A percentile compares a stretch with the other conserved stretches of the same genome.
These are phyloP conservation scores for Ceratocystiopsis brevicomis DNA, from an alignment of 2,329 filamentous ascomycete genomes.

Conservation along the genomic window DNA sequence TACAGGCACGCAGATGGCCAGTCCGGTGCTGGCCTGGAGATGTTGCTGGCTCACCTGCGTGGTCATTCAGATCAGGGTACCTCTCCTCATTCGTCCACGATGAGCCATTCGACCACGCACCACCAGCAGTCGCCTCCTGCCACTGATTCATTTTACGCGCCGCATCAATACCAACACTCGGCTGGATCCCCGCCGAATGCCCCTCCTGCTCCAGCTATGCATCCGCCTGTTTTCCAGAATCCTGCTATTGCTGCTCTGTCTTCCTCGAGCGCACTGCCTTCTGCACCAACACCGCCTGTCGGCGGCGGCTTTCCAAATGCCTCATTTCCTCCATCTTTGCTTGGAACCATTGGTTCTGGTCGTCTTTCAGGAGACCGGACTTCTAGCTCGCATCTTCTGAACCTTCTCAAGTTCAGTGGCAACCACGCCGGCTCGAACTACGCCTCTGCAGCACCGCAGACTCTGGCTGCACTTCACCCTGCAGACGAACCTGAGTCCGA, in stretches of 20 bases:
- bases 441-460: no score
- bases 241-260: no score
- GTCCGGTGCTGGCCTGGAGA: slow-evolving; percentile 18
- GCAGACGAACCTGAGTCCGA: slow-evolving; percentile 7
- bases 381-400: slow-evolving; percentile 25
- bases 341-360: slow-evolving; percentile 32
- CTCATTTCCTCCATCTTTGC: slow-evolving; percentile 20
- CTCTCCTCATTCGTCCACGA: neutral
- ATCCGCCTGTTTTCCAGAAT: no score
- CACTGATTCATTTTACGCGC: neutral
- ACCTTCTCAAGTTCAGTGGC: slow-evolving; percentile 41
- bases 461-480: no score
- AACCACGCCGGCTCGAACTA: no score
- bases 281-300: slow-evolving; percentile 27
- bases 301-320: slow-evolving; percentile 19
- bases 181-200: slow-evolving; percentile 13
- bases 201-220: no score
- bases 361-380: slow-evolving; percentile 12
- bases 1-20: slow-evolving; percentile 8
- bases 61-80: slow-evolving; percentile 15
- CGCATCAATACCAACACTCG: slow-evolving; percentile 5
- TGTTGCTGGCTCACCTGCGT: slow-evolving; percentile 23
- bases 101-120: slow-evolving; percentile 7
- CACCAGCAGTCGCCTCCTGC: slow-evolving; percentile 11
- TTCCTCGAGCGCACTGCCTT: slow-evolving; percentile 13